These are phyloP conservation scores for Zasmidium cellare DNA, from an alignment of 2,329 filamentous ascomycete genomes.

Conservation along the genomic window DNA sequence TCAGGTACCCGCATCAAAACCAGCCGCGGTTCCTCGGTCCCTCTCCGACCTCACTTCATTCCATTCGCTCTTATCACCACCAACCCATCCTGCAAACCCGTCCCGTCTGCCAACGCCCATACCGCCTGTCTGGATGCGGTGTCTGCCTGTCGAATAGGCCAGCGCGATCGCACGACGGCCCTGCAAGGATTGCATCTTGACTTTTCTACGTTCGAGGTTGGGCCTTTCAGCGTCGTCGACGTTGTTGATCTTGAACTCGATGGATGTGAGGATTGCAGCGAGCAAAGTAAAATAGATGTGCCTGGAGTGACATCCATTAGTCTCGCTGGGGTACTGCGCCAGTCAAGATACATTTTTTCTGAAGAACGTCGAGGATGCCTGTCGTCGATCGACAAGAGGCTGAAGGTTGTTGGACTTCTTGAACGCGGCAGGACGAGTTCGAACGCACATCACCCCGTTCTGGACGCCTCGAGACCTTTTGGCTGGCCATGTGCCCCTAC, in stretches of 20 bases:
- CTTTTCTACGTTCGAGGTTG: not conserved
- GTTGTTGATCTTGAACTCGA: not conserved
- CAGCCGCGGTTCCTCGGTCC: conserved; percentile 3
- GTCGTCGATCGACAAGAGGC: not conserved
- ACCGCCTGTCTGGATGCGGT: not conserved
- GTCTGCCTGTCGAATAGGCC: not conserved
- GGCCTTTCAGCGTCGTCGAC: not conserved
- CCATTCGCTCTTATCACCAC: not conserved
- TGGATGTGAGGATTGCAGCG: not conserved
- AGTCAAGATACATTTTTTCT: too few relatives aligned
- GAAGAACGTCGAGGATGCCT: not conserved
- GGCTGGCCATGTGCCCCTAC: not conserved
- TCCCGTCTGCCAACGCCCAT: too few relatives aligned
- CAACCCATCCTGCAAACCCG: too few relatives aligned
- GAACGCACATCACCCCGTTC: not conserved
- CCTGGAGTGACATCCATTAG: conserved; percentile 2
- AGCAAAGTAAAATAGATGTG: conserved; percentile 4
- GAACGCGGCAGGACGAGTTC: not conserved
- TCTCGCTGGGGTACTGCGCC: not conserved
- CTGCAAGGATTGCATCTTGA: not conserved
- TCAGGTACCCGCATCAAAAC: not conserved
- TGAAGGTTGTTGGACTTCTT: not conserved
- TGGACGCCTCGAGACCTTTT: not conserved
- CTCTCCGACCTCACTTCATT: not conserved
- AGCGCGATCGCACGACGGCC: not conserved